phyloP scores from a whole-genome alignment of 2,329 filamentous ascomycete genomes.

The Penicillium sp. region DNA sequence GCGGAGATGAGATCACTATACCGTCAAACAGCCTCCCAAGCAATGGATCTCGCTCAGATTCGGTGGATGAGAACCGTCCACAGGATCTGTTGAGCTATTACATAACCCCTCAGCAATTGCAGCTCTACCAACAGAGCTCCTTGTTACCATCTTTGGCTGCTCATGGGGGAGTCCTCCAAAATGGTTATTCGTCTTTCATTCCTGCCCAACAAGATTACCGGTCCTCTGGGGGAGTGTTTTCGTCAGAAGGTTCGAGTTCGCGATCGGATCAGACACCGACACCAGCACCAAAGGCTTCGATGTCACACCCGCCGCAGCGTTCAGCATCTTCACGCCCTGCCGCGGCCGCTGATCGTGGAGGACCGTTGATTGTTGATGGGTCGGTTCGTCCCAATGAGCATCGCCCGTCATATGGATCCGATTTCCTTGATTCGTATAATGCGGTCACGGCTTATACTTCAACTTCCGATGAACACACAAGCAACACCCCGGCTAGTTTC shows the following conservation, averaged over 20 bases:
- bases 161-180: slow-evolving; percentile 44
- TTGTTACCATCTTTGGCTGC: slow-evolving; percentile 44
- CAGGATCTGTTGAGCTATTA: slow-evolving; percentile 54
- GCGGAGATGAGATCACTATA: slow-evolving; percentile 38
- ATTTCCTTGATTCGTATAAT: slow-evolving; percentile 42
- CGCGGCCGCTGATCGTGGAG: slow-evolving; percentile 35
- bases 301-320: slow-evolving; percentile 24
- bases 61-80: slow-evolving; percentile 42
- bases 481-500: slow-evolving; percentile 42
- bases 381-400: slow-evolving; percentile 47
- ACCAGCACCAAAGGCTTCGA: slow-evolving; percentile 22
- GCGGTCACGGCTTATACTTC: slow-evolving; percentile 46
- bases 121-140: slow-evolving; percentile 44
- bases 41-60: slow-evolving; percentile 37
- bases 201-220: slow-evolving; percentile 41
- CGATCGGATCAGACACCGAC: slow-evolving; percentile 30
- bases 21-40: slow-evolving; percentile 38
- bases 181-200: slow-evolving; percentile 42
- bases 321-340: slow-evolving; percentile 31
- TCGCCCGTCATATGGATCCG: slow-evolving; percentile 36
- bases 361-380: slow-evolving; percentile 54
- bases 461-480: slow-evolving; percentile 43
- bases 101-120: slow-evolving; percentile 48
- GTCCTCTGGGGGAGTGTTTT: slow-evolving; percentile 23
- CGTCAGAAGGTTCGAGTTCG: slow-evolving; percentile 28